phyloP scores from a whole-genome alignment of 2,329 filamentous ascomycete genomes.

The Diaporthe vaccinii region DNA sequence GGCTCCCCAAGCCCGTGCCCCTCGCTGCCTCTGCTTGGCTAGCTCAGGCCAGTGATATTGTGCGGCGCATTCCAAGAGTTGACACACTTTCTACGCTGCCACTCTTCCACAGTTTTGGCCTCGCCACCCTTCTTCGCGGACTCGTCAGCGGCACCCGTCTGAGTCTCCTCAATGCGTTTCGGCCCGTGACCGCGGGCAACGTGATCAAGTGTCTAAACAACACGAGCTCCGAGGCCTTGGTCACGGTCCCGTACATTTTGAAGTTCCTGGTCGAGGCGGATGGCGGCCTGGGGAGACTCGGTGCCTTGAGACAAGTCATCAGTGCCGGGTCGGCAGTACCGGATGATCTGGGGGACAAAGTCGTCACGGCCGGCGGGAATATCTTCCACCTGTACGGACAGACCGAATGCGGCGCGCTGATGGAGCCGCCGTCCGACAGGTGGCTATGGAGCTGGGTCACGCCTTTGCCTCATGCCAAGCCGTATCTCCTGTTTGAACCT shows the following conservation, averaged over 20 bases:
- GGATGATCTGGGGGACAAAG: constrained; percentile 19
- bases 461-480: constrained; percentile 17
- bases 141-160: constrained; percentile 28
- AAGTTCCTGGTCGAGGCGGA: constrained; percentile 33
- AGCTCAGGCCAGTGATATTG: constrained; percentile 23
- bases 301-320: constrained; percentile 25
- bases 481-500: constrained; percentile 21
- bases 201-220: background rate
- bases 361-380: background rate
- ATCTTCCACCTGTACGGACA: constrained; percentile 34
- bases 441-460: constrained; percentile 30
- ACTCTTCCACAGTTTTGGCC: constrained; percentile 32
- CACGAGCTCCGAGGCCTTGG: constrained; percentile 8
- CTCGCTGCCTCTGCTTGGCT: constrained; percentile 27
- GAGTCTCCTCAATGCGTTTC: constrained; percentile 18
- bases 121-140: constrained; percentile 27
- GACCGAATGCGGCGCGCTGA: constrained; percentile 27
- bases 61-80: constrained; percentile 20
- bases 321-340: constrained; percentile 29
- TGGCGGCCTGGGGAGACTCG: constrained; percentile 3
- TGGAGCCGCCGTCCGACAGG: constrained; percentile 27
- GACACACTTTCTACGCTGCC: constrained; percentile 26
- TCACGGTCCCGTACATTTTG: constrained; percentile 29
- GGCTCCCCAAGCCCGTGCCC: constrained; percentile 32
- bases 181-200: constrained; percentile 17